Percentiles rank a stretch among this genome's conserved stretches.
phyloP scores from a whole-genome alignment of 176 grass and related monocot species.

The Leersia perrieri region DNA sequence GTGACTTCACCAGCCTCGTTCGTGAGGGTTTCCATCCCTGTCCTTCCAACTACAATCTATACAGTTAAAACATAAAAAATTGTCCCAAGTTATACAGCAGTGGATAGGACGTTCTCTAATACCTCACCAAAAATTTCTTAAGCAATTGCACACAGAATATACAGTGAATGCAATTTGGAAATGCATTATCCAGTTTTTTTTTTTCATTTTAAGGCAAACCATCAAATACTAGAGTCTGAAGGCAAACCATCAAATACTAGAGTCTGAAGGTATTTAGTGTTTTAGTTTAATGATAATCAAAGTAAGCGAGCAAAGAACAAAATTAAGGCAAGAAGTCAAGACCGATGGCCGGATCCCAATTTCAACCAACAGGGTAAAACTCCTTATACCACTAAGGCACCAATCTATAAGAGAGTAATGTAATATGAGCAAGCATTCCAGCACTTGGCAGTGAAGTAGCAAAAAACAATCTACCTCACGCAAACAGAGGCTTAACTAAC shows the following conservation, averaged over 20 bases:
- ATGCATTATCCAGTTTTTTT: background rate
- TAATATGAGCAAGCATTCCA: background rate
- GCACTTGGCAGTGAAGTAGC: background rate
- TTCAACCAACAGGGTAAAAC: background rate
- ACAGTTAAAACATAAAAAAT: constrained; percentile 31
- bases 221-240: constrained; percentile 6
- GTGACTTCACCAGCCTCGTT: constrained; percentile 96
- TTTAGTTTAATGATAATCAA: background rate
- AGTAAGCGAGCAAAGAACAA: background rate
- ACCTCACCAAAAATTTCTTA: constrained; percentile 1
- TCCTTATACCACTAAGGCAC: too few relatives aligned
- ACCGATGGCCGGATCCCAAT: background rate
- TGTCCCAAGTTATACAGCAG: background rate
- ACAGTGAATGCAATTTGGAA: background rate
- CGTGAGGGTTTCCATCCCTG: constrained; percentile 86
- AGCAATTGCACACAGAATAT: background rate
- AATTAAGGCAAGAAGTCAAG: background rate
- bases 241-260: background rate
- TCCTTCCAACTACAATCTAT: constrained; percentile 97
- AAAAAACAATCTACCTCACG: background rate
- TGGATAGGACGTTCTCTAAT: background rate
- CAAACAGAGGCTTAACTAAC: constrained; percentile 6
- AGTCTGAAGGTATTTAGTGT: too few relatives aligned
- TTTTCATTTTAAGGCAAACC: background rate
- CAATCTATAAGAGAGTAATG: background rate